phyloP scores from a whole-genome alignment of 2,329 filamentous ascomycete species.

The Cytospora leucostoma region DNA sequence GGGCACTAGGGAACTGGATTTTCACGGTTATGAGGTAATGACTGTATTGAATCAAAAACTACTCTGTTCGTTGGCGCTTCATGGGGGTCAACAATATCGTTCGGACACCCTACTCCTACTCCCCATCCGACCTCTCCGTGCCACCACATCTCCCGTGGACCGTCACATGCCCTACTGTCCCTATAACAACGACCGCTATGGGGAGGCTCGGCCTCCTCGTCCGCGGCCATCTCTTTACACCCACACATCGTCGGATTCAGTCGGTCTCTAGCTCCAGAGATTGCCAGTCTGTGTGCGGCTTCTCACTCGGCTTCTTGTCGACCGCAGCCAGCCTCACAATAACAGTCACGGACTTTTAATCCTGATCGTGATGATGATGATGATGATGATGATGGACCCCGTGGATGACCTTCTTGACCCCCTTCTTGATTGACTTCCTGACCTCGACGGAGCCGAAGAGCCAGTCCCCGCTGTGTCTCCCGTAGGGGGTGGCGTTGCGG shows the following conservation, averaged over 20 bases:
- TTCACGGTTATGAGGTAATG: constrained; percentile 14
- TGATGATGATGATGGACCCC: neutral
- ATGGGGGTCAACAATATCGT: neutral
- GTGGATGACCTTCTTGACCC: constrained; percentile 14
- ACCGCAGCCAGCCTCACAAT: no score
- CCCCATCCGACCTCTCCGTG: neutral
- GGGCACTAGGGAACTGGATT: neutral
- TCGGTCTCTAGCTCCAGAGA: neutral
- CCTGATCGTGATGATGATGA: no score
- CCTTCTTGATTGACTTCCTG: constrained; percentile 23
- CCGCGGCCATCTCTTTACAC: constrained; percentile 6
- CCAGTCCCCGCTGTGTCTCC: constrained; percentile 26
- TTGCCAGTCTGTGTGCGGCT: neutral
- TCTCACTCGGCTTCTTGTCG: neutral
- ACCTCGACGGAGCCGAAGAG: constrained; percentile 25
- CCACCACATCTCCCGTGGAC: neutral
- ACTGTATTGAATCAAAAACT: constrained; percentile 16
- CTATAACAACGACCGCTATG: neutral
- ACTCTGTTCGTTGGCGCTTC: neutral
- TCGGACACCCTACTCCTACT: neutral
- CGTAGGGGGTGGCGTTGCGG: constrained; percentile 23
- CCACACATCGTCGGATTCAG: constrained; percentile 2
- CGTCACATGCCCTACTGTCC: neutral
- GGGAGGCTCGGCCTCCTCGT: constrained; percentile 19
- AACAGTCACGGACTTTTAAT: no score